Base-by-base conservation (phyloP, 116 monocot genomes). In the Thalassia testudinum region DNA sequence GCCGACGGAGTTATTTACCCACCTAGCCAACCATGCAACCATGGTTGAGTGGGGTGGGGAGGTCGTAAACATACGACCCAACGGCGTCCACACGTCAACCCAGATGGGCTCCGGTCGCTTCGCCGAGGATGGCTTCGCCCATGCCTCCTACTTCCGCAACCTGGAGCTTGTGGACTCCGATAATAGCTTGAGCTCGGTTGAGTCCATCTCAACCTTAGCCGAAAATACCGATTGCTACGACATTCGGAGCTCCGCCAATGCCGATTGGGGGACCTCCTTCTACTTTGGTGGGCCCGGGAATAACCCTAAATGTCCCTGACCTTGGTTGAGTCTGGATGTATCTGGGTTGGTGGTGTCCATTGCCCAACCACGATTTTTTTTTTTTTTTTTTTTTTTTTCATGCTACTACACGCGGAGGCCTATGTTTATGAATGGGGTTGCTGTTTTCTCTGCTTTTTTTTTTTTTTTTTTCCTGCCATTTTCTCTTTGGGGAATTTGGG, bases 11-110 rank as follows among this genome's bases (percentile, higher is more conserved):
- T 78, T 97, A 8, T 97, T 97, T 81, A 97, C 85, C 1, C 97
- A 97, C 77, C 67, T 97, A 0, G 64, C 85, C 0, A 76, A 97
- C 65, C 81, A 72, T 12, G 97, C 97, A 0, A 85, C 76, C 11
- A 97, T 97, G 95, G 88, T 97, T 27, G 85, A 97, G 45, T 97
- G 88, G 88, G 95, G 95, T 0, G 95, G 95, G 0, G 95, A 97
- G 69, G 77, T 97, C 21, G 89, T 97, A 21, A 85, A 97, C 75
- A 78, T 64, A 59, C 67, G 59, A 8, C 48, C 88, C 0, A 59
- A 74, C 24, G 88, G 82, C n/a, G 65, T 42, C 27, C 88, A 97
- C 81, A 88, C 95, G 13, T 53, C 76, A 40, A 97, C 95, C 7
- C 81, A 85, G 40, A 97, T 97, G 95, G 95, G 95, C 2, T 97